A percentile compares a stretch with the other conserved stretches of the same genome.
Conservation (phyloP, 2,329 filamentous ascomycete species). For the Colletotrichum euphorbiae region DNA sequence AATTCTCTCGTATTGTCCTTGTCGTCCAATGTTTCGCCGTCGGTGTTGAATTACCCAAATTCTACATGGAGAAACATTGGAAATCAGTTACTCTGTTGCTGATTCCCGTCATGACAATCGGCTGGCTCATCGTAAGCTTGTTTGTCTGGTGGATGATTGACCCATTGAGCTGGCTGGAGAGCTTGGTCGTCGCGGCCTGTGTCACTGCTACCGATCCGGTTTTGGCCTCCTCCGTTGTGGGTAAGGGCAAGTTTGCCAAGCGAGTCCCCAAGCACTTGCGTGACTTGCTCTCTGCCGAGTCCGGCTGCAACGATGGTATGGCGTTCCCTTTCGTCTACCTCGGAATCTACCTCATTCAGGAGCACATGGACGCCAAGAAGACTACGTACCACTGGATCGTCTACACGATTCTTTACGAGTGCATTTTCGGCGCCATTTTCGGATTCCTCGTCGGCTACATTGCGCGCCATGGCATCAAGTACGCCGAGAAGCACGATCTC, state of each 20-base stretch:
- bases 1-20: constrained; percentile 89
- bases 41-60: constrained; percentile 88
- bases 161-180: constrained; percentile 87
- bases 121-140: constrained; percentile 91
- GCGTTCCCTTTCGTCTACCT: constrained; percentile 98
- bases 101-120: constrained; percentile 96
- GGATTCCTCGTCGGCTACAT: constrained; percentile 90
- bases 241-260: constrained; percentile 98
- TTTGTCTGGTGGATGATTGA: constrained; percentile 94
- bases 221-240: constrained; percentile 95
- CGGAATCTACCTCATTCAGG: constrained; percentile 88
- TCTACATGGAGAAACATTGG: constrained; percentile 99
- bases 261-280: constrained; percentile 96
- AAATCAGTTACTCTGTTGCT: constrained; percentile 88
- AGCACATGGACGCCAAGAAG: constrained; percentile 73
- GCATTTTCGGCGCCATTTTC: constrained; percentile 89
- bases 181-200: constrained; percentile 87
- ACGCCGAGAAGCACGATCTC: constrained; percentile 83
- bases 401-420: constrained; percentile 93
- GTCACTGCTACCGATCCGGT: constrained; percentile 98
- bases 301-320: constrained; percentile 99
- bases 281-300: constrained; percentile 94
- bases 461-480: constrained; percentile 90
- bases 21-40: constrained; percentile 95
- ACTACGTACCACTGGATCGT: constrained; percentile 90